Conservation (phyloP, 805 yeast species). For the Isabelozyma rhagii region DNA sequence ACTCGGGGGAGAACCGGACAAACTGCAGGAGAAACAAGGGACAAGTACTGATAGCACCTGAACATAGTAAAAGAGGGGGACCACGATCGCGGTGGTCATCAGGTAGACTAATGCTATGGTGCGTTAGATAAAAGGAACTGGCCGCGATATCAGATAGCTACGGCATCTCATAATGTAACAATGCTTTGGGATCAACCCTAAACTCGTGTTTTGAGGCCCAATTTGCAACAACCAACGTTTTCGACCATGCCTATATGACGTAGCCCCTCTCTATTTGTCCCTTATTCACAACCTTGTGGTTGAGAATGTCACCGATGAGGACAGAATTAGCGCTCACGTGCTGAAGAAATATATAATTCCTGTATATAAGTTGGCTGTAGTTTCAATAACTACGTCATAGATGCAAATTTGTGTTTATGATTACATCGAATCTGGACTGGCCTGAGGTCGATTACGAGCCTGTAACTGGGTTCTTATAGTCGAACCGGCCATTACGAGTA, state of each 20-base stretch:
- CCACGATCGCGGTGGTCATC: background rate
- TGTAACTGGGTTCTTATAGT: no score
- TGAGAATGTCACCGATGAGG: background rate
- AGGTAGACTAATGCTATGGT: background rate
- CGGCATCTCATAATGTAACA: no score
- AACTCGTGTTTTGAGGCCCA: background rate
- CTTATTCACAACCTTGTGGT: background rate
- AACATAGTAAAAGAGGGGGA: background rate
- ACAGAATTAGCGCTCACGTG: background rate
- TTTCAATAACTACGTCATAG: background rate
- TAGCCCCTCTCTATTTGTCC: background rate
- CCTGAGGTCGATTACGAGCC: background rate
- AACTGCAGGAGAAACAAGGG: no score
- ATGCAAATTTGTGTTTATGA: background rate
- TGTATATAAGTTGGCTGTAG: background rate
- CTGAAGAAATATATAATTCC: background rate
- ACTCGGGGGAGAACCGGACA: background rate
- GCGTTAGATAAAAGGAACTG: no score
- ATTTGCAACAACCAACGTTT: background rate
- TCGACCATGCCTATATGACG: background rate
- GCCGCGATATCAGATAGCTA: no score
- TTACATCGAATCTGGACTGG: background rate
- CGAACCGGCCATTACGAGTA: no score
- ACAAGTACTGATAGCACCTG: background rate
- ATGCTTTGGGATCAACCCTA: no score